phyloP scores from a whole-genome alignment of 192 early-diverging fungal genomes.

The Rhizophagus sp. region DNA sequence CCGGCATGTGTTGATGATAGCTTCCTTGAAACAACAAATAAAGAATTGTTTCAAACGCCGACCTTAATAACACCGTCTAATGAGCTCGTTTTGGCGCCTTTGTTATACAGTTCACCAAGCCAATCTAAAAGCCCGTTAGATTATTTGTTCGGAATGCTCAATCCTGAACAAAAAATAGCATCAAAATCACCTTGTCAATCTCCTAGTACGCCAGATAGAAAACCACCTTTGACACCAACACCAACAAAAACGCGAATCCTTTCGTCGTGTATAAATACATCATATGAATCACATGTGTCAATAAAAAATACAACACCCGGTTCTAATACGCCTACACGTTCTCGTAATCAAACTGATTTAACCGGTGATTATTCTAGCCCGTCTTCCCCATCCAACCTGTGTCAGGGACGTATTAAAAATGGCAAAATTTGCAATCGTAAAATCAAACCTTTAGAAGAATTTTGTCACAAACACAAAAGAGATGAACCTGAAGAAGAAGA shows the following conservation, averaged over 20 bases:
- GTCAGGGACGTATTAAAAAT: neutral
- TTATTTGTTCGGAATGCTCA: neutral
- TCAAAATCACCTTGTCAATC: no score
- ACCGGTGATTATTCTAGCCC: neutral
- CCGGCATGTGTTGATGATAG: neutral
- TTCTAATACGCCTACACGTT: no score
- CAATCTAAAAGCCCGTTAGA: neutral
- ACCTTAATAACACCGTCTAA: neutral
- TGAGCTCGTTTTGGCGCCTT: neutral
- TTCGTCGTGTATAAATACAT: neutral
- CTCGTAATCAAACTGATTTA: neutral
- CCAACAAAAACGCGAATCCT: neutral
- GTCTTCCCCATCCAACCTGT: neutral
- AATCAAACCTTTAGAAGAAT: neutral
- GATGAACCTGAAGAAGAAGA: neutral
- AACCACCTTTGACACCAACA: neutral
- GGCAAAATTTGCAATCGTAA: neutral
- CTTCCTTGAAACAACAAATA: slow-evolving; percentile 12
- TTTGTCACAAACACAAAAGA: slow-evolving; percentile 4
- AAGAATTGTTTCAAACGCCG: slow-evolving; percentile 10
- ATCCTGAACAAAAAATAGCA: neutral
- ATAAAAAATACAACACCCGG: neutral
- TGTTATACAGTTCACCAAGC: neutral
- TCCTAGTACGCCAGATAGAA: no score
- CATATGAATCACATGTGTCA: neutral